Evolutionary conservation across 805 yeast genomes (phyloP).

Genomic region (Clavispora phyllophila): DNA sequence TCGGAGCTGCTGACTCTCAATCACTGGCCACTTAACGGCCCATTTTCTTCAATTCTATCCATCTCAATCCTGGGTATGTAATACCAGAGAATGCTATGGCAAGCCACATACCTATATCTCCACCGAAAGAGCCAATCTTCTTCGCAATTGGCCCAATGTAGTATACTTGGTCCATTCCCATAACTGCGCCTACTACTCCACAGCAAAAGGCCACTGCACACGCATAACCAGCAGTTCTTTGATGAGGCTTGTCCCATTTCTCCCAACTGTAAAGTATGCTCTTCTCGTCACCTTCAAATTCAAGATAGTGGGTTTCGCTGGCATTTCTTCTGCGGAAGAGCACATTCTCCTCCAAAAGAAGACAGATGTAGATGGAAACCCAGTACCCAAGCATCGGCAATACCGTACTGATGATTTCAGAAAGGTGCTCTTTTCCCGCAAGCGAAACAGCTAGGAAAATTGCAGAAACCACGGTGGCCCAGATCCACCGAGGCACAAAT

Average conservation of each 20-base stretch:
- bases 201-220: constrained; percentile 9
- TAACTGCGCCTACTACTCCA: constrained; percentile 18
- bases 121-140: constrained; percentile 13
- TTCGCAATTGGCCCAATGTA: constrained; percentile 16
- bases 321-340: constrained; percentile 5
- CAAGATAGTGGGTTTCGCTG: constrained; percentile 5
- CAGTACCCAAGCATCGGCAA: constrained; percentile 15
- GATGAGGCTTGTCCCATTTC: constrained; percentile 23
- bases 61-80: constrained; percentile 13
- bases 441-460: constrained; percentile 10
- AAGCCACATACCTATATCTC: constrained; percentile 21
- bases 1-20: background rate
- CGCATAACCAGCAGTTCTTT: constrained; percentile 18
- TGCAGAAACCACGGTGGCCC: constrained; percentile 10
- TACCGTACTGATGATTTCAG: constrained; percentile 11
- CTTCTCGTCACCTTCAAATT: constrained; percentile 3
- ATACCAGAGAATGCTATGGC: constrained; percentile 14
- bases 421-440: constrained; percentile 10
- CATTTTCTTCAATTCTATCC: constrained; percentile 11
- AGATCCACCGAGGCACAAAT: constrained; percentile 10
- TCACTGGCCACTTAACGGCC: constrained; percentile 13
- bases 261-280: constrained; percentile 24
- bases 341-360: constrained; percentile 13
- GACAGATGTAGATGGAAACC: constrained; percentile 12
- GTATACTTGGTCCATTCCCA: constrained; percentile 20